Base-by-base conservation (phyloP, 768 basidiomycete genomes). In the Boletus insuetus region DNA sequence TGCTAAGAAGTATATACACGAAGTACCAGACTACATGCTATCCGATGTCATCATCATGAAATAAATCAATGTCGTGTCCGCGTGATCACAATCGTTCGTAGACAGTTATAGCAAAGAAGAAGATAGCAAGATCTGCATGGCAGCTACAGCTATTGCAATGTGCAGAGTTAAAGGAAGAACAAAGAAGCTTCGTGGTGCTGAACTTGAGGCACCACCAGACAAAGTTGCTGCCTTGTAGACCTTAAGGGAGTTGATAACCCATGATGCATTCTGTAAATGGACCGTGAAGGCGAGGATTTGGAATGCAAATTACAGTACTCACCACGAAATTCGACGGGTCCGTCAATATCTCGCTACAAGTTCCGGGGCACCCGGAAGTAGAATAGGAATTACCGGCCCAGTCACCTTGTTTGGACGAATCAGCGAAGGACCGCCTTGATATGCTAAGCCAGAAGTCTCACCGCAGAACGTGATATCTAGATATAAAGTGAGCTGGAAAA, bases 321-420 rank as follows among this genome's bases (percentile, higher is more conserved):
- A 85, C 89, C 64, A 79, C 83, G 61, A 91, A 91, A 66, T 90
- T 91, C 3, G 65, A 64, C 2, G 90, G 89, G 64, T 89, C 76
- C 77, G 78, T 82, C 37, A 91, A 66, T 53, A 76, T 76, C 12
- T 80, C 77, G 19, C 77, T 64, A 62, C 90, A 92, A 31, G 87
- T 86, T 39, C 89, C 90, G 6, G 89, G 87, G 60, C 90, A 91
- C 19, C 80, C 80, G 2, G 81, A 84, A 11, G 86, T 86, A 6
- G 82, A 79, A 62, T 91, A 91, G 6, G 86, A 84, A 66, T 90
- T 89, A 26, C 89, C 89, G 16, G 90, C 90, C 90, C 89, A 91
- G 70, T 90, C 89, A 61, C 86, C 86, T 89, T 56, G 40, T 56
- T 64, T 38, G 46, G 13, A 51, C 20, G 29, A 46, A 51, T 65